Percentiles rank a stretch among this genome's conserved stretches.
These are phyloP conservation scores for Pseudoscleropodium purum DNA, from an alignment of 225 moss, liverwort and hornwort genomes.

Conservation along the genomic window DNA sequence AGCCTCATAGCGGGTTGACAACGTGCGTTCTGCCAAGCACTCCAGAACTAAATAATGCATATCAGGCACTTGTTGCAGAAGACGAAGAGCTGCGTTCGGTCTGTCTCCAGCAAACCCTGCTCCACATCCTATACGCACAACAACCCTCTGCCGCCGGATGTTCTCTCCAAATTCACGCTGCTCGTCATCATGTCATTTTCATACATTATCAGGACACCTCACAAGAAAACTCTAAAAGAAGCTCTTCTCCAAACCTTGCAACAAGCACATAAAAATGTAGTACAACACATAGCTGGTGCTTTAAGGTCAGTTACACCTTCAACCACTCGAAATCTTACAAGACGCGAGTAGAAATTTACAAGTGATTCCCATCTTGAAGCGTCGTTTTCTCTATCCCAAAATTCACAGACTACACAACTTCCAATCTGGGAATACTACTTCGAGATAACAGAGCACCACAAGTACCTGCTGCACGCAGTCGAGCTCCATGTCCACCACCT, in stretches of 20 bases:
- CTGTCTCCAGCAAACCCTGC: conserved; percentile 85
- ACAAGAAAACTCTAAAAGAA: background rate
- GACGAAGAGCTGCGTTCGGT: conserved; percentile 51
- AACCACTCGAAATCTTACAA: background rate
- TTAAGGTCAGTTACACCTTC: background rate
- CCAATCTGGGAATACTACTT: background rate
- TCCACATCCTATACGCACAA: conserved; percentile 66
- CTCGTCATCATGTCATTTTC: background rate
- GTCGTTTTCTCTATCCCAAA: background rate
- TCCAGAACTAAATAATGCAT: conserved; percentile 73
- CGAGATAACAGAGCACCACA: background rate
- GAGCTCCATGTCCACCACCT: conserved; percentile 1
- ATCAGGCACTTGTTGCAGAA: conserved; percentile 46
- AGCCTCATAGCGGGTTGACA: conserved; percentile 63
- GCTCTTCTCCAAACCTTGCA: background rate
- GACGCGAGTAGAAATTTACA: background rate
- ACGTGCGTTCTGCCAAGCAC: conserved; percentile 81
- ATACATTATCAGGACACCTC: background rate
- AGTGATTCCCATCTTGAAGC: background rate
- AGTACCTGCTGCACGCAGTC: conserved; percentile 12
- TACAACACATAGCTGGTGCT: background rate
- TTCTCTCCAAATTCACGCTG: background rate
- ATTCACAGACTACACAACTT: background rate
- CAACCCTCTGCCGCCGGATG: conserved; percentile 15
- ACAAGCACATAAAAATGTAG: background rate